Evolutionary conservation across 2,329 filamentous ascomycete genomes (phyloP).

Genomic region (Chaetomium olivaceum): DNA sequence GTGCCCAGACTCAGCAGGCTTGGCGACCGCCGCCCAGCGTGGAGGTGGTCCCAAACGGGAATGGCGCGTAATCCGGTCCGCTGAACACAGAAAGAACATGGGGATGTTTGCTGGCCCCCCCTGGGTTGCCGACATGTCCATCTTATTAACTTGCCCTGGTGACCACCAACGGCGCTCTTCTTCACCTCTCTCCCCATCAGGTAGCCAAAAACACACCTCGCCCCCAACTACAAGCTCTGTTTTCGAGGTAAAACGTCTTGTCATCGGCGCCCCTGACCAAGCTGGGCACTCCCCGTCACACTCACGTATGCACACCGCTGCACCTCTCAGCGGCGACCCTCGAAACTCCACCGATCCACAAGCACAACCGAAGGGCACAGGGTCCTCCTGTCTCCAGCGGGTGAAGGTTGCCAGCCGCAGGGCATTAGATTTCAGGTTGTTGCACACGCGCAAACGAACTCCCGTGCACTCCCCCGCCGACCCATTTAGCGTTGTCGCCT

Average conservation of each 20-base stretch:
- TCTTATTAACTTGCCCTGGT: slow-evolving; percentile 11
- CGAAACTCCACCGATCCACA: slow-evolving; percentile 23
- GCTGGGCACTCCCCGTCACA: slow-evolving; percentile 6
- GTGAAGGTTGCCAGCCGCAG: slow-evolving; percentile 6
- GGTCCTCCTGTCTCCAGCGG: slow-evolving; percentile 8
- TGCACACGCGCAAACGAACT: slow-evolving; percentile 7
- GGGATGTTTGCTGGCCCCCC: slow-evolving; percentile 14
- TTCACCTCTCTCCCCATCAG: background rate
- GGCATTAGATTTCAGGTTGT: background rate
- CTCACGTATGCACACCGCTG: slow-evolving; percentile 20
- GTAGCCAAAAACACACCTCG: background rate
- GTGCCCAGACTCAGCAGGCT: slow-evolving; percentile 1
- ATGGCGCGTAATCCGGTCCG: background rate
- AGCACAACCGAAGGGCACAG: slow-evolving; percentile 5
- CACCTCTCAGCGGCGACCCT: background rate
- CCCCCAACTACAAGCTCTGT: background rate
- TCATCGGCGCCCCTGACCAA: background rate
- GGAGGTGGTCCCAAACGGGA: slow-evolving; percentile 14
- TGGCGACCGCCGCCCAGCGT: slow-evolving; percentile 5
- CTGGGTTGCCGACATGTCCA: slow-evolving; percentile 1
- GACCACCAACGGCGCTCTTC: background rate
- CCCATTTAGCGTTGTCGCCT: slow-evolving; percentile 3
- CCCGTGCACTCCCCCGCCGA: background rate
- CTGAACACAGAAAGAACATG: slow-evolving; percentile 5
- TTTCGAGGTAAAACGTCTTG: background rate